Base-by-base conservation (phyloP, 805 yeast genomes). In the Kazachstania africana region DNA sequence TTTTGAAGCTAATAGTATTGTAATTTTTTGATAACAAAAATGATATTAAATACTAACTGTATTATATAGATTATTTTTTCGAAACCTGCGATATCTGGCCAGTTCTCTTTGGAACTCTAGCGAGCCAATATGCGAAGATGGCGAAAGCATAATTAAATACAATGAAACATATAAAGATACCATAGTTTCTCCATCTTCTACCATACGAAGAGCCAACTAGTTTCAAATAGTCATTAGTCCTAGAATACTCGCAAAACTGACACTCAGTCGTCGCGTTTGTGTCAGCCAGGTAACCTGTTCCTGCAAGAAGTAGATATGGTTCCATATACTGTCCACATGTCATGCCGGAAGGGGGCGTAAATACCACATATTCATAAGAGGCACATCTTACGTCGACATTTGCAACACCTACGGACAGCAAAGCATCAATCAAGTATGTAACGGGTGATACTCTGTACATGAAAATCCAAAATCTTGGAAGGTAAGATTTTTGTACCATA, bases 381-480 rank as follows among this genome's bases (percentile, higher is more conserved):
- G 73, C 36, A 53, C 87, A 78, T 0, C 38, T 34, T 24, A 76
- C 71, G 0, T 43, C 31, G 3, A 62, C 59, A 38, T 65, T 65
- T 26, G 75, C 78, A 43, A 77, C 57, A 40, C 75, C 80, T 27
- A 69, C 59, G 24, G 72, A 55, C 31, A 78, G 48, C 43, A 72
- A 53, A 21, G 74, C 75, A 15, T 65, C 59, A 33, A 79, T 60
- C 59, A 77, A 65, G 43, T 78, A 80, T 1, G 84, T 75, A 41
- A 77, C 60, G 10, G 93, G 88, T 12, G 78, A 72, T n/a, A 64
- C 68, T 50, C 87, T 65, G 63, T 78, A 79, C 83, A 79, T 75
- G 63, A 78, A 80, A 27, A 68, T 60, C 87, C 88, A 76, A 65
- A 81, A 81, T n/a, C 83, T 73, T 15, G 81, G 81, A 61, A 77